phyloP scores from a whole-genome alignment of 2,329 filamentous ascomycete genomes.

The Acarospora socialis region DNA sequence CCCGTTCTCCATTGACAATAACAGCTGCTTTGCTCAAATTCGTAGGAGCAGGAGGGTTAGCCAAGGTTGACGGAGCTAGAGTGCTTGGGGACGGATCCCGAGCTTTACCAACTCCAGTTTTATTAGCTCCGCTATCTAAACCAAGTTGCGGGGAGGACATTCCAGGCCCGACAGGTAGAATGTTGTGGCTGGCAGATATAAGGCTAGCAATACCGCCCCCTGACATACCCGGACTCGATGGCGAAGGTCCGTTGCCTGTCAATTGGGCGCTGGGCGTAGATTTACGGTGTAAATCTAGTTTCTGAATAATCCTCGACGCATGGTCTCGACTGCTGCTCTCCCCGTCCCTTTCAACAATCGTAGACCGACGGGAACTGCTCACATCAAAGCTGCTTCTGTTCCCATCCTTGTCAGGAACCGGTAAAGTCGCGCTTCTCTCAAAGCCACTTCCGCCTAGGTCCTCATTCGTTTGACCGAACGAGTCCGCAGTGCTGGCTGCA shows the following conservation, averaged over 20 bases:
- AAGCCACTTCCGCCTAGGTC: slow-evolving; percentile 24
- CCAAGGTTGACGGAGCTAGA: slow-evolving; percentile 69
- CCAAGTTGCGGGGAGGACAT: slow-evolving; percentile 23
- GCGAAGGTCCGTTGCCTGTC: slow-evolving; percentile 27
- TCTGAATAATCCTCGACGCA: slow-evolving; percentile 79
- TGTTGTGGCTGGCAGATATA: slow-evolving; percentile 69
- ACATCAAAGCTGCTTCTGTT: slow-evolving; percentile 62
- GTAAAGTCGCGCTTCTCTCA: slow-evolving; percentile 52
- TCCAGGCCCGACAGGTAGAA: slow-evolving; percentile 50
- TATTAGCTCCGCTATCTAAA: slow-evolving; percentile 22
- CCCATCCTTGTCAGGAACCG: slow-evolving; percentile 48
- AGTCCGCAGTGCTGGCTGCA: slow-evolving; percentile 62
- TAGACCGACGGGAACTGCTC: slow-evolving; percentile 32
- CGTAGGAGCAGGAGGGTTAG: slow-evolving; percentile 69
- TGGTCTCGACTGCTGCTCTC: slow-evolving; percentile 66
- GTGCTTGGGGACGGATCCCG: slow-evolving; percentile 42
- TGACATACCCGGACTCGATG: slow-evolving; percentile 25
- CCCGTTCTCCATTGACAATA: slow-evolving; percentile 62
- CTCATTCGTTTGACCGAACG: slow-evolving; percentile 47
- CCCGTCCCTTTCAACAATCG: slow-evolving; percentile 45
- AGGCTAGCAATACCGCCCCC: slow-evolving; percentile 65
- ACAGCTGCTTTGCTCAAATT: slow-evolving; percentile 78
- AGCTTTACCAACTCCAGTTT: slow-evolving; percentile 22
- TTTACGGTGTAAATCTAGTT: slow-evolving; percentile 78
- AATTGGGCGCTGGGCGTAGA: slow-evolving; percentile 42